A percentile compares a stretch with the other conserved stretches of the same genome.
Conservation (phyloP, 2,329 filamentous ascomycete genomes). For the Talaromyces sp. region DNA sequence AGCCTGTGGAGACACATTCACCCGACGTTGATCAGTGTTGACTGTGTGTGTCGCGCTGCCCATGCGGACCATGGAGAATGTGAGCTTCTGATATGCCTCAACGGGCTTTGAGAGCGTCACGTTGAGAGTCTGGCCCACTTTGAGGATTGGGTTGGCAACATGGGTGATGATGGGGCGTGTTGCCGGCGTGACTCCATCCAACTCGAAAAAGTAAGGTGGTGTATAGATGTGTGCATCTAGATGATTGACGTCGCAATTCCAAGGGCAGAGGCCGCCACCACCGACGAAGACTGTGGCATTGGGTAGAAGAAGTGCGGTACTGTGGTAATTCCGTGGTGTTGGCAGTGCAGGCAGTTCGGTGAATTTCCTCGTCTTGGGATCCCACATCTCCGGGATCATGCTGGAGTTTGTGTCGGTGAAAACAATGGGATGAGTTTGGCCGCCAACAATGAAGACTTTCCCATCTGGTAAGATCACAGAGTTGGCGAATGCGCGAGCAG, state of each 20-base stretch:
- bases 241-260: slow-evolving; percentile 48
- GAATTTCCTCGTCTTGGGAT: slow-evolving; percentile 44
- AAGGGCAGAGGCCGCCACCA: slow-evolving; percentile 54
- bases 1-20: slow-evolving; percentile 42
- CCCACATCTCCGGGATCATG: slow-evolving; percentile 48
- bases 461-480: slow-evolving; percentile 50
- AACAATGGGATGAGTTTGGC: slow-evolving; percentile 41
- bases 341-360: slow-evolving; percentile 38
- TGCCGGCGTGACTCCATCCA: slow-evolving; percentile 40
- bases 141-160: slow-evolving; percentile 32
- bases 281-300: slow-evolving; percentile 53
- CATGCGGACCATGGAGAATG: slow-evolving; percentile 49
- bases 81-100: slow-evolving; percentile 23
- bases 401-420: slow-evolving; percentile 48
- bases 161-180: slow-evolving; percentile 45
- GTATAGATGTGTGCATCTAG: slow-evolving; percentile 54
- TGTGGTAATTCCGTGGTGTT: slow-evolving; percentile 52
- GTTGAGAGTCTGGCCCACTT: slow-evolving; percentile 34
- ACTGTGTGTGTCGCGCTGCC: slow-evolving; percentile 55
- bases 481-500: slow-evolving; percentile 44
- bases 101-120: slow-evolving; percentile 32
- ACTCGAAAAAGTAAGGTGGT: slow-evolving; percentile 55
- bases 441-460: slow-evolving; percentile 47
- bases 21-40: slow-evolving; percentile 57
- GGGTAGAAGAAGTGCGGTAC: slow-evolving; percentile 47